A percentile compares a stretch with the other conserved stretches of the same genome.
Evolutionary conservation across 441 rosid species (phyloP).

Genomic region (Syzygium malaccense): DNA sequence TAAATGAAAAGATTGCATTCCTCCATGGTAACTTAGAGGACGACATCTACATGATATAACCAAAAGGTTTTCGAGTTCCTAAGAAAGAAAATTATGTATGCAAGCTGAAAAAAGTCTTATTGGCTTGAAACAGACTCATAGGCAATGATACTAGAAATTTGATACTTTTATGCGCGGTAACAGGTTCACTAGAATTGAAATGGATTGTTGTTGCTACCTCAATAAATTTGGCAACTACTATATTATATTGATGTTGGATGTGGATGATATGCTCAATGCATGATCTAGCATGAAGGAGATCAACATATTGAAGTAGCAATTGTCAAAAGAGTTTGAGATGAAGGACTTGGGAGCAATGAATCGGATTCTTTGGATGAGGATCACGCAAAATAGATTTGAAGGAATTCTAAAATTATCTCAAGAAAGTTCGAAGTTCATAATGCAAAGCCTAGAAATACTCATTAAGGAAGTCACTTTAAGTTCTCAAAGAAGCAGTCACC

Average conservation of each 20-base stretch:
- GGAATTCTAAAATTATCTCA: not conserved
- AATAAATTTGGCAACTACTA: not conserved
- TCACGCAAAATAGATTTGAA: not conserved
- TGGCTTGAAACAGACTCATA: not conserved
- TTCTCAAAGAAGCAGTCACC: not conserved
- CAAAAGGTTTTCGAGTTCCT: not conserved
- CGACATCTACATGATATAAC: not conserved
- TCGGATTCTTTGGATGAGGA: not conserved
- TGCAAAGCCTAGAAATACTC: not conserved
- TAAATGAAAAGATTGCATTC: not conserved
- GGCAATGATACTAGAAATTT: not conserved
- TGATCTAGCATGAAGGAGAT: not conserved
- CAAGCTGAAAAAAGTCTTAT: not conserved
- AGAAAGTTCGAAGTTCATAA: not conserved
- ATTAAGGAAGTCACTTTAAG: not conserved
- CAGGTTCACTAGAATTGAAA: not conserved
- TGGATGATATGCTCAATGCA: not conserved
- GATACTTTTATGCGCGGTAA: not conserved
- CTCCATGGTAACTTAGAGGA: not conserved
- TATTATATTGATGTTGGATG: not conserved
- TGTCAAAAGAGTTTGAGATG: not conserved
- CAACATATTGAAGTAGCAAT: not conserved
- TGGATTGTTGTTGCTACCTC: not conserved
- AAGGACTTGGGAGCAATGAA: not conserved
- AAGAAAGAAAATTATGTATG: not conserved